Evolutionary conservation across 2,329 filamentous ascomycete species (phyloP).

Genomic region (Pseudogymnoascus verrucosus): DNA sequence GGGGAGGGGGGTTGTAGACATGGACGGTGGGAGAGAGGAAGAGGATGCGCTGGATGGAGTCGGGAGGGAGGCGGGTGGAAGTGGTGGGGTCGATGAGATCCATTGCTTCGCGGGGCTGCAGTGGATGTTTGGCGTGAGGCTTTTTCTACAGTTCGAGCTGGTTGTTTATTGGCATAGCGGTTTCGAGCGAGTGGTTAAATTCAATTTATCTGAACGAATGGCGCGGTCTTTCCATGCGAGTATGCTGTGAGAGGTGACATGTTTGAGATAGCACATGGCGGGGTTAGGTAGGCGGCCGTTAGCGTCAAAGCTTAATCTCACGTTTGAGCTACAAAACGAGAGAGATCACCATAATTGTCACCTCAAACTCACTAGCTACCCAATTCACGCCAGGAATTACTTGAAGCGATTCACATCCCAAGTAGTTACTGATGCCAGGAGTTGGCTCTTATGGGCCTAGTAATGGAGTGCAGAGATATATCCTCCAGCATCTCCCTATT

Average conservation of each 20-base stretch:
- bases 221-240: neutral
- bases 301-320: neutral
- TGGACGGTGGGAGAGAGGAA: slow-evolving; percentile 69
- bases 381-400: neutral
- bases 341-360: neutral
- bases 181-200: neutral
- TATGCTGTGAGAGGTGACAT: neutral
- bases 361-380: neutral
- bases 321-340: neutral
- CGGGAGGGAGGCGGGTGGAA: slow-evolving; percentile 56
- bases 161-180: neutral
- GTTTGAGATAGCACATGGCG: neutral
- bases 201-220: neutral
- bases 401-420: neutral
- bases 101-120: neutral
- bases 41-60: slow-evolving; percentile 78
- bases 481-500: neutral
- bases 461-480: neutral
- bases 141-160: neutral
- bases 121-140: neutral
- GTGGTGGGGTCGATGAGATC: slow-evolving; percentile 58
- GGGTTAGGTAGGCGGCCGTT: neutral
- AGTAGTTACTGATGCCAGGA: neutral
- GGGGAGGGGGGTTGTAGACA: slow-evolving; percentile 80
- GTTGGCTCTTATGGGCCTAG: neutral